These are phyloP conservation scores for Globisporangium rhizosaccharum DNA, from an alignment of 352 stramenopile species.

Conservation along the genomic window DNA sequence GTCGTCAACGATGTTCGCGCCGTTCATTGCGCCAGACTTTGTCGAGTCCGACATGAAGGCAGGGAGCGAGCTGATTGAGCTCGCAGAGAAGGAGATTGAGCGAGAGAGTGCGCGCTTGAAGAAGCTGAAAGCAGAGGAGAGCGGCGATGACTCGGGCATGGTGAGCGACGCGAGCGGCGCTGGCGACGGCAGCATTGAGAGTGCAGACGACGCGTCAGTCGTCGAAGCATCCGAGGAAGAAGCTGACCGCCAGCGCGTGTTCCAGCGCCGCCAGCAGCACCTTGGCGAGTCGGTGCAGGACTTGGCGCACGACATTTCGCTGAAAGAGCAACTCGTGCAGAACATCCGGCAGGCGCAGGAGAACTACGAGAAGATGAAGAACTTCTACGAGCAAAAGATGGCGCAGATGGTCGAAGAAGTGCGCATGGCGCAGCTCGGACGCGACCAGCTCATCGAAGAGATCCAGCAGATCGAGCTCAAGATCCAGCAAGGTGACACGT, in stretches of 20 bases:
- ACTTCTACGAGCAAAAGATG: slow-evolving; percentile 83
- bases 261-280: slow-evolving; percentile 73
- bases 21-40: slow-evolving; percentile 34
- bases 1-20: slow-evolving; percentile 8
- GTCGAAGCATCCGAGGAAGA: slow-evolving; percentile 55
- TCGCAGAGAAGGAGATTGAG: slow-evolving; percentile 75
- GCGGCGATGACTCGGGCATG: slow-evolving; percentile 30
- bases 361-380: slow-evolving; percentile 81
- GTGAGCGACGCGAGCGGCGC: slow-evolving; percentile 2
- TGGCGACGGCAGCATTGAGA: slow-evolving; percentile 22
- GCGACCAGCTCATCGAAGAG: slow-evolving; percentile 70
- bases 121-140: slow-evolving; percentile 55
- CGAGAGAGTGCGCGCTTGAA: slow-evolving; percentile 70
- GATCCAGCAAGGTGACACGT: slow-evolving; percentile 48
- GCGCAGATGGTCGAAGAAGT: slow-evolving; percentile 77
- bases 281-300: slow-evolving; percentile 78
- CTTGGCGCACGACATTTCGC: slow-evolving; percentile 74
- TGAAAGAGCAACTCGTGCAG: slow-evolving; percentile 82
- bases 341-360: slow-evolving; percentile 74
- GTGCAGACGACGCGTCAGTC: slow-evolving; percentile 25
- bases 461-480: slow-evolving; percentile 70
- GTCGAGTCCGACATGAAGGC: slow-evolving; percentile 46
- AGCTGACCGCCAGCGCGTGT: slow-evolving; percentile 73
- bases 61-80: slow-evolving; percentile 57
- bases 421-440: slow-evolving; percentile 47